These are phyloP conservation scores for Penicillium sp. DNA, from an alignment of 2,329 filamentous ascomycete genomes.

Conservation along the genomic window DNA sequence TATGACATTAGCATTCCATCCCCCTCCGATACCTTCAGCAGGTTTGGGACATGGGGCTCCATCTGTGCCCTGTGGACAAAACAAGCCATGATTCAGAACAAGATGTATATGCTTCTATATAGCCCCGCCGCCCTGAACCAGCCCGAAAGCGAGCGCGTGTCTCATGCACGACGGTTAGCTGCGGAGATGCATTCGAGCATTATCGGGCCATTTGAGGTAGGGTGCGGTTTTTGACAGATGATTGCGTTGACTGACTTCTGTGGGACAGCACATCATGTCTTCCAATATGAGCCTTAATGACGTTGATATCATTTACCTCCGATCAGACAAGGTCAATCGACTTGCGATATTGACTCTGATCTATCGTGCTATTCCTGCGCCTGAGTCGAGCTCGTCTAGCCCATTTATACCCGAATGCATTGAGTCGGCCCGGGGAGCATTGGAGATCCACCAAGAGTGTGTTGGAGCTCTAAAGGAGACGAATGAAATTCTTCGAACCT, in stretches of 20 bases:
- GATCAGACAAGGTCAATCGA: slow-evolving; percentile 37
- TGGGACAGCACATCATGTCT: slow-evolving; percentile 9
- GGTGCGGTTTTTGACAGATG: background rate
- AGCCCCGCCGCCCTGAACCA: slow-evolving; percentile 31
- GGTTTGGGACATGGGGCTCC: slow-evolving; percentile 40
- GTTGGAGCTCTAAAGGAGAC: slow-evolving; percentile 28
- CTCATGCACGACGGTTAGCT: slow-evolving; percentile 30
- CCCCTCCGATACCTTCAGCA: slow-evolving; percentile 18
- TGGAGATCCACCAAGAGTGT: slow-evolving; percentile 35
- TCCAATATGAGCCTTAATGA: slow-evolving; percentile 18
- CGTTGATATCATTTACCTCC: slow-evolving; percentile 30
- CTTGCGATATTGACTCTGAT: slow-evolving; percentile 40
- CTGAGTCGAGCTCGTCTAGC: slow-evolving; percentile 20
- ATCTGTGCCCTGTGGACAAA: slow-evolving; percentile 56
- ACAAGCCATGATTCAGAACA: slow-evolving; percentile 56
- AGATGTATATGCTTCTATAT: slow-evolving; percentile 60
- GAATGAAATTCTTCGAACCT: slow-evolving; percentile 28
- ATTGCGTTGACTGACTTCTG: background rate
- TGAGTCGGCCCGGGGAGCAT: slow-evolving; percentile 35
- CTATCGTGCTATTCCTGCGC: slow-evolving; percentile 41
- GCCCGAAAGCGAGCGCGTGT: slow-evolving; percentile 25
- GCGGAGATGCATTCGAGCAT: slow-evolving; percentile 28
- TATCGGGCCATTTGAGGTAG: slow-evolving; percentile 33
- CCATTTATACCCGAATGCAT: slow-evolving; percentile 40
- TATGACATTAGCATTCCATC: slow-evolving; percentile 55